A percentile compares a stretch with the other conserved stretches of the same genome.
Evolutionary conservation across 257 asterid species (phyloP).

Genomic region (Solanum dulcamara): DNA sequence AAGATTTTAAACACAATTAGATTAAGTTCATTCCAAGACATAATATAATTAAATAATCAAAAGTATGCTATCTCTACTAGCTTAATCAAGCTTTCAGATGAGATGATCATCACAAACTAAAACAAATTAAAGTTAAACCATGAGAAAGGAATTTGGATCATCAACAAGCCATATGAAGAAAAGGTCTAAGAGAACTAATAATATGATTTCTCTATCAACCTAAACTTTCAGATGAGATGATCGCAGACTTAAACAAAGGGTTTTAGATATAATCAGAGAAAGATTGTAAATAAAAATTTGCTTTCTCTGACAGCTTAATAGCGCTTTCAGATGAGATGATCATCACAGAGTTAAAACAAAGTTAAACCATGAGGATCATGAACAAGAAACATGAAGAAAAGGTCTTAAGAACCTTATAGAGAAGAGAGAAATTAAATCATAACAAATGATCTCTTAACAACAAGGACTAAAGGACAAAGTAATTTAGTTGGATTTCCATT

Average conservation of each 20-base stretch:
- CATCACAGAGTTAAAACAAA: not conserved
- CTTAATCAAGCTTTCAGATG: not conserved
- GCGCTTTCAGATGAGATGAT: not conserved
- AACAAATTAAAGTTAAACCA: not conserved
- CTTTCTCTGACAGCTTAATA: not conserved
- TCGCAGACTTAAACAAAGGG: not conserved
- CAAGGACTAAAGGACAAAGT: slow-evolving; percentile 64
- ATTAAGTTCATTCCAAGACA: not conserved
- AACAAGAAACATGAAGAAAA: not conserved
- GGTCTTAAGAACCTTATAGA: not conserved
- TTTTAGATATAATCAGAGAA: not conserved
- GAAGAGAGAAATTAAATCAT: not conserved
- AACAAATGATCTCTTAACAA: slow-evolving; percentile 25
- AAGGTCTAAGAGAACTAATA: not conserved
- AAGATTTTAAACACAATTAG: not conserved
- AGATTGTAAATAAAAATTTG: not conserved
- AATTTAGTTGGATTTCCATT: slow-evolving; percentile 6
- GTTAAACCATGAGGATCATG: not conserved
- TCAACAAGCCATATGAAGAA: not conserved
- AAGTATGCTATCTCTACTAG: not conserved
- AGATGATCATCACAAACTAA: not conserved
- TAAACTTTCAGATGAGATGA: not conserved
- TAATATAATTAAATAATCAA: not conserved
- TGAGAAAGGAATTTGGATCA: not conserved
- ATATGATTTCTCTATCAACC: slow-evolving; percentile 8